Percentiles rank a stretch among this genome's conserved stretches.
Conservation (phyloP, 768 basidiomycete genomes). For the Leucocoprinus leucothites region DNA sequence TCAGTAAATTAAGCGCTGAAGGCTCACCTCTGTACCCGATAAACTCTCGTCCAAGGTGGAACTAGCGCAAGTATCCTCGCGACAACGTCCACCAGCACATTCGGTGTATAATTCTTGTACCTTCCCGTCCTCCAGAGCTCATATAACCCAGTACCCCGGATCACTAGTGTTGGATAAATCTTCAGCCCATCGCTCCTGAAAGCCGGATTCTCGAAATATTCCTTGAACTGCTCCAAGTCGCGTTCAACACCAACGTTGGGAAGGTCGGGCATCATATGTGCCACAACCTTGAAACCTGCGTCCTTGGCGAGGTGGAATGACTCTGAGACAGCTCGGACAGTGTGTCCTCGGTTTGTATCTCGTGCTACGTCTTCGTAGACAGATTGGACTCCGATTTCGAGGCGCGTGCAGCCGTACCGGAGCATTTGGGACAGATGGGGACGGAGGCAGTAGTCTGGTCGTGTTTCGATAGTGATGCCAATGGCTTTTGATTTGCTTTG, state of each 20-base stretch:
- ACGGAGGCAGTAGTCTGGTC: slow-evolving; percentile 96
- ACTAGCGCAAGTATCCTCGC: slow-evolving; percentile 94
- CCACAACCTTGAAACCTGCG: slow-evolving; percentile 99
- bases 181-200: slow-evolving; percentile 97
- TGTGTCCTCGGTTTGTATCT: slow-evolving; percentile 98
- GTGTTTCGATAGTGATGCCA: slow-evolving; percentile 97
- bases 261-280: slow-evolving; percentile 99
- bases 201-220: slow-evolving; percentile 98
- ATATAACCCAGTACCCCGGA: slow-evolving; percentile 93
- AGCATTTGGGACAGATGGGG: slow-evolving; percentile 99
- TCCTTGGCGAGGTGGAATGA: slow-evolving; percentile 98
- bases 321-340: slow-evolving; percentile 94
- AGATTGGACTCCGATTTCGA: slow-evolving; percentile 98
- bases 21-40: slow-evolving; percentile 90
- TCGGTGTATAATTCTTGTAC: slow-evolving; percentile 99
- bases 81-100: slow-evolving; percentile 95
- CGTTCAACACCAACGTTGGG: slow-evolving; percentile 97
- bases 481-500: slow-evolving; percentile 98
- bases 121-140: slow-evolving; percentile 96
- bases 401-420: slow-evolving; percentile 95
- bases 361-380: slow-evolving; percentile 99
- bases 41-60: slow-evolving; percentile 98
- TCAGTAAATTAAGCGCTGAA: not conserved
- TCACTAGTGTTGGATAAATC: slow-evolving; percentile 97
- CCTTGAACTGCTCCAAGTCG: slow-evolving; percentile 98